These are phyloP conservation scores for Phytophthora pluvialis DNA, from an alignment of 352 stramenopile species.

Conservation along the genomic window DNA sequence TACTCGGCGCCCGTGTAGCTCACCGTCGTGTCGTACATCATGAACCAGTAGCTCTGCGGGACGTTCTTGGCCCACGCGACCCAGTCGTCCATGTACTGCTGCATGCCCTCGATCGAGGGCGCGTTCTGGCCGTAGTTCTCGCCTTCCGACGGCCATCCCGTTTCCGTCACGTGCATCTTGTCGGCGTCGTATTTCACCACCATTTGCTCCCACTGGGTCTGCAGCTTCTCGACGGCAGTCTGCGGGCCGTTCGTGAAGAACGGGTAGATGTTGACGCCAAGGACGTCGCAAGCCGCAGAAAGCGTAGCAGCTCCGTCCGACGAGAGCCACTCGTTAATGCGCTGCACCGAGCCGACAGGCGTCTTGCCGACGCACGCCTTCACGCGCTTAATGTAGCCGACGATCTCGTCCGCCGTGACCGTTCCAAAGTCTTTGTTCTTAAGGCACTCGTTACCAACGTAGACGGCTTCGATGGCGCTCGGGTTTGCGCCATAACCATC, in stretches of 20 bases:
- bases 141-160: slow-evolving; percentile 63
- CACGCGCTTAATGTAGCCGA: slow-evolving; percentile 60
- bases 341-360: slow-evolving; percentile 73
- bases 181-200: slow-evolving; percentile 43
- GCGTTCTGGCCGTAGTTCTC: slow-evolving; percentile 39
- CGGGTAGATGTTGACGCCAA: slow-evolving; percentile 81
- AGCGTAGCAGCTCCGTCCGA: slow-evolving; percentile 39
- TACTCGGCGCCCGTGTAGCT: slow-evolving; percentile 56
- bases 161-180: slow-evolving; percentile 66
- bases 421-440: slow-evolving; percentile 57
- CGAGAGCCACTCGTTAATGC: slow-evolving; percentile 75
- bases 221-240: slow-evolving; percentile 57
- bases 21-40: slow-evolving; percentile 69
- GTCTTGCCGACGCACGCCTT: slow-evolving; percentile 53
- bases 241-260: slow-evolving; percentile 65
- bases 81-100: slow-evolving; percentile 56
- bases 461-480: slow-evolving; percentile 60
- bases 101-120: slow-evolving; percentile 46
- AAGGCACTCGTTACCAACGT: slow-evolving; percentile 84
- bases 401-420: slow-evolving; percentile 43
- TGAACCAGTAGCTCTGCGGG: slow-evolving; percentile 61
- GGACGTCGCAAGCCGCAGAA: slow-evolving; percentile 27
- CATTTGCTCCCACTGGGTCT: slow-evolving; percentile 62
- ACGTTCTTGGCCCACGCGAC: slow-evolving; percentile 44
- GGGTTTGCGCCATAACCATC: slow-evolving; percentile 51